Evolutionary conservation across 2,329 filamentous ascomycete species (phyloP).

Genomic region (Alternaria ventricosa): DNA sequence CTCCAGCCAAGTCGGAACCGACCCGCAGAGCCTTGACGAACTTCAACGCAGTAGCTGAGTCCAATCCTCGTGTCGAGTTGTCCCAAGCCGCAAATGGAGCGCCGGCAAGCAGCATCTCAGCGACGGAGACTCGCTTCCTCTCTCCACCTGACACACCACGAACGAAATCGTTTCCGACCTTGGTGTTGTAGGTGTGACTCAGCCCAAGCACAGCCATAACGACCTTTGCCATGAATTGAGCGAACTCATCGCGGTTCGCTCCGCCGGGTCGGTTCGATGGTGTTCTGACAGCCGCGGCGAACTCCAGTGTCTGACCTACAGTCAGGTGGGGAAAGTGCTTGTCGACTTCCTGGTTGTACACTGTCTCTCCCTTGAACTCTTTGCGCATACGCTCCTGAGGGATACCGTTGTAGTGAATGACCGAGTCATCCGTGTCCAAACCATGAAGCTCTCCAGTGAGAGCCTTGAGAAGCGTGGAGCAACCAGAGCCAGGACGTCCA

Average conservation of each 20-base stretch:
- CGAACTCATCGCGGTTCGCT: slow-evolving; percentile 52
- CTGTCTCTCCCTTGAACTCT: slow-evolving; percentile 55
- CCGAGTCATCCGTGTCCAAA: slow-evolving; percentile 60
- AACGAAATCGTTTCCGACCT: slow-evolving; percentile 65
- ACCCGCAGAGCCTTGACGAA: slow-evolving; percentile 62
- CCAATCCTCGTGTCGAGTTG: slow-evolving; percentile 52
- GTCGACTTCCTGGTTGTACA: slow-evolving; percentile 57
- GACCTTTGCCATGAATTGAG: slow-evolving; percentile 56
- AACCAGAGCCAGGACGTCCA: slow-evolving; percentile 63
- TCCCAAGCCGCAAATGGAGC: slow-evolving; percentile 54
- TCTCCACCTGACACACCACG: slow-evolving; percentile 68
- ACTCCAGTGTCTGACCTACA: slow-evolving; percentile 63
- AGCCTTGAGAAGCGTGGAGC: slow-evolving; percentile 69
- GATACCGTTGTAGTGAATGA: slow-evolving; percentile 68
- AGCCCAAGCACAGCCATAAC: slow-evolving; percentile 62
- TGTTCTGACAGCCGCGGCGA: slow-evolving; percentile 61
- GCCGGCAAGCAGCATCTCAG: slow-evolving; percentile 57
- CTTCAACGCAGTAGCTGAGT: slow-evolving; percentile 62
- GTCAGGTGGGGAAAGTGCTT: slow-evolving; percentile 65
- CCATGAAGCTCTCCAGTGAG: slow-evolving; percentile 67
- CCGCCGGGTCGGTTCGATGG: slow-evolving; percentile 51
- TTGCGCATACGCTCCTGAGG: slow-evolving; percentile 52
- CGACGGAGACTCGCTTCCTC: slow-evolving; percentile 67
- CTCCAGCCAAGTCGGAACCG: slow-evolving; percentile 57
- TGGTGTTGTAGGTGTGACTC: slow-evolving; percentile 62